Percentiles rank a stretch among this genome's conserved stretches.
phyloP scores from a whole-genome alignment of 441 rosid species.

The Erodium moschatum region DNA sequence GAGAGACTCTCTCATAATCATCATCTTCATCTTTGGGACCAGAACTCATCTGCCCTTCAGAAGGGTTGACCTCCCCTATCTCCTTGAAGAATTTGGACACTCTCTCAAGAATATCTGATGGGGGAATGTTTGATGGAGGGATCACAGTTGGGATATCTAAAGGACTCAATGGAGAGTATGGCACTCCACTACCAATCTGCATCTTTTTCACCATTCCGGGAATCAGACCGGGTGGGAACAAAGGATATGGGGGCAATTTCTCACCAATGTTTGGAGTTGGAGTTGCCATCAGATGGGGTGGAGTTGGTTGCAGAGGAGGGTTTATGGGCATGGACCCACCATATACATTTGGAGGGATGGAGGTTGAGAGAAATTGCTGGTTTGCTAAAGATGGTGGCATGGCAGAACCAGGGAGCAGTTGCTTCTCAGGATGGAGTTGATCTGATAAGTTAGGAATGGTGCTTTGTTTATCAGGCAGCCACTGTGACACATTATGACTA shows the following conservation, averaged over 20 bases:
- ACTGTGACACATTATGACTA: constrained; percentile 31
- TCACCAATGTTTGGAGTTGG: constrained; percentile 41
- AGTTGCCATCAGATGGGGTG: constrained; percentile 26
- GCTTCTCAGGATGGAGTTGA: constrained; percentile 46
- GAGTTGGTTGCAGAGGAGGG: constrained; percentile 41
- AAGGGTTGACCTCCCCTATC: constrained; percentile 88
- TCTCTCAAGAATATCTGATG: constrained; percentile 64
- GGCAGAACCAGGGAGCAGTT: constrained; percentile 19
- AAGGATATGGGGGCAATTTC: constrained; percentile 81
- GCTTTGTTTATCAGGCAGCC: constrained; percentile 52
- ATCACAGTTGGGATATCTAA: constrained; percentile 86
- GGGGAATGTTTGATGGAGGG: constrained; percentile 71
- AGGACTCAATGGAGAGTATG: constrained; percentile 88
- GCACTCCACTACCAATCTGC: constrained; percentile 99
- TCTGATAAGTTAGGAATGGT: constrained; percentile 21
- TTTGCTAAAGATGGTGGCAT: constrained; percentile 33
- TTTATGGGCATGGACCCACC: constrained; percentile 34
- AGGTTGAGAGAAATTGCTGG: constrained; percentile 57
- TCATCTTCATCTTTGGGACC: constrained; percentile 57
- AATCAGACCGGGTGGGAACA: constrained; percentile 93
- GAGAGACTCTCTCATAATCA: constrained; percentile 58
- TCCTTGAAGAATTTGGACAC: constrained; percentile 87
- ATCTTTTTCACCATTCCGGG: constrained; percentile 97
- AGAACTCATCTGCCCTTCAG: constrained; percentile 69
- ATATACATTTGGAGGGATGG: constrained; percentile 43